phyloP scores from a whole-genome alignment of 2,329 filamentous ascomycete genomes.

The Amauroascus verrucosus region DNA sequence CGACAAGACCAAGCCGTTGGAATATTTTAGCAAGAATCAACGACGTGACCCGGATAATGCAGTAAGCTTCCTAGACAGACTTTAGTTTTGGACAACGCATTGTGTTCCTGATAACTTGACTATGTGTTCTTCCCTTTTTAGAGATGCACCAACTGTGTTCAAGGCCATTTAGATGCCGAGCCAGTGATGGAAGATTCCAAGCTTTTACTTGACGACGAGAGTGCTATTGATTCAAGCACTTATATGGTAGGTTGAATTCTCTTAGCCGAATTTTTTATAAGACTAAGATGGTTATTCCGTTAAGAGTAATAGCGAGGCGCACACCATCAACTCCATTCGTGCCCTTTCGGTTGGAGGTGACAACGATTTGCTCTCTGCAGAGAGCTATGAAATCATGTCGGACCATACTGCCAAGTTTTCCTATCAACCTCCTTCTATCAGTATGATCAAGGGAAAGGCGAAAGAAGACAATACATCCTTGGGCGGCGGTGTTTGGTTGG shows the following conservation, averaged over 20 bases:
- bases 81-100: not conserved
- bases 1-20: conserved; percentile 36
- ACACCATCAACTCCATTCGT: not conserved
- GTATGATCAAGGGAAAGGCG: not conserved
- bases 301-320: conserved; percentile 8
- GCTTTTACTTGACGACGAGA: conserved; percentile 17
- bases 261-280: not conserved
- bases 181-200: conserved; percentile 27
- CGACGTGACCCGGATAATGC: conserved; percentile 37
- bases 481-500: conserved; percentile 17
- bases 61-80: conserved; percentile 27
- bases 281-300: not conserved
- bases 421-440: not conserved
- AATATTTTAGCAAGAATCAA: conserved; percentile 43
- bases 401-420: conserved; percentile 7
- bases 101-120: not conserved
- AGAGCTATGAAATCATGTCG: not conserved
- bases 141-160: conserved; percentile 36
- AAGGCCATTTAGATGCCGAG: conserved; percentile 26
- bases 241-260: conserved; percentile 2
- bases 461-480: conserved; percentile 18
- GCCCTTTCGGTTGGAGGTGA: conserved; percentile 4
- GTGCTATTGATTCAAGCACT: not conserved
- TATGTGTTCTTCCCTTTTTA: conserved; percentile 18
- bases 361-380: not conserved